Base-by-base conservation (phyloP, 2,329 filamentous ascomycete genomes). In the Xenosphaeropsis pyriputrescens region DNA sequence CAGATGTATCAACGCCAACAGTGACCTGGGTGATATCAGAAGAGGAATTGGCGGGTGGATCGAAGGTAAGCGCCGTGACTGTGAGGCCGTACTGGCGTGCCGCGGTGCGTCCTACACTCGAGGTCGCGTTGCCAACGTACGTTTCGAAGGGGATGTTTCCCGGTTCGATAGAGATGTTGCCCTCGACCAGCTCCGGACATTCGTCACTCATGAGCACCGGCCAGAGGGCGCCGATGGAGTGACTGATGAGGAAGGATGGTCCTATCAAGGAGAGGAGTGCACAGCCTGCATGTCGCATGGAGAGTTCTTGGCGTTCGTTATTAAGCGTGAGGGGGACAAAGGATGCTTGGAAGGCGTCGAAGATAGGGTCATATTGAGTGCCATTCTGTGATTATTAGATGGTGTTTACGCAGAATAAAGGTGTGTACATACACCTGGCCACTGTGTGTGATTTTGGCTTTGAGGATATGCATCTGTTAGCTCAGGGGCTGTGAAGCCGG, bases 211-310 rank as follows among this genome's bases (percentile, higher is more conserved):
- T 26, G 22, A 26, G 22, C 3, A 26, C 22, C 8, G 22, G 4
- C 50, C 62, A 58, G 6, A 59, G 57, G 3, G 62, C 63, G 2
- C 64, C 67, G 41, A 67, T 60, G 14, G 62, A 67, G 45, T 70
- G 51, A 6, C 43, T 32, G 32, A 52, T 41, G 3, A 54, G 29
- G n/a, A 53, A 37, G 4, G 43, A 43, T 4, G 47, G 37, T 4
- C 43, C 40, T 15, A 48, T 44, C 14, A 39, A 41, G 17, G 44
- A 38, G 2, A 53, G 45, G 2, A 53, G 42, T 14, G 43, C 59
- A 3, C 58, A 56, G 3, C 64, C 60, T 12, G 62, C 62, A 2
- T 42, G 50, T 38, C 58, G 60, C 29, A 60, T 52, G 3, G 55
- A 50, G 2, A 39, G 42, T 45, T 67, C 55, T 47, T 62, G 57